Conservation (phyloP, 192 early-diverging fungal genomes). For the Podila minutissima region DNA sequence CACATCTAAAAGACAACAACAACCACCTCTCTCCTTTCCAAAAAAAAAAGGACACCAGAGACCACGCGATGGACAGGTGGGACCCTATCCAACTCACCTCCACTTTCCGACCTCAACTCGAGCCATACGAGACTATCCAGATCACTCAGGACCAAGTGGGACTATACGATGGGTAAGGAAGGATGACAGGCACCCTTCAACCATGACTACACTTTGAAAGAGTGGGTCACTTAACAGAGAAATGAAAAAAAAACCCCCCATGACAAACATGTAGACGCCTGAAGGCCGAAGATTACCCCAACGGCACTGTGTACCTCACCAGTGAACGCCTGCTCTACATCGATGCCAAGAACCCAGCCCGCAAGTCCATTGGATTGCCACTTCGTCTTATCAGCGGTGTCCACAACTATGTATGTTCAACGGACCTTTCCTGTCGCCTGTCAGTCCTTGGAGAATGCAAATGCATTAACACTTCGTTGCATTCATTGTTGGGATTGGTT, state of each 20-base stretch:
- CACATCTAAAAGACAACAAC: neutral
- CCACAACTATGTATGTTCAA: slow-evolving; percentile 57
- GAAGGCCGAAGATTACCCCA: slow-evolving; percentile 71
- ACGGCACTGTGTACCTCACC: slow-evolving; percentile 81
- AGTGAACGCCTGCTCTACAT: slow-evolving; percentile 84
- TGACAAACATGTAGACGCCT: slow-evolving; percentile 54
- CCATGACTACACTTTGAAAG: neutral
- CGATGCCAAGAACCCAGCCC: slow-evolving; percentile 64
- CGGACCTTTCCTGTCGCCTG: neutral
- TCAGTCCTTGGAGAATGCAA: too few species aligned
- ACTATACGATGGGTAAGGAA: slow-evolving; percentile 72
- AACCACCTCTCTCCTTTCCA: neutral
- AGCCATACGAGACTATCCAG: slow-evolving; percentile 61
- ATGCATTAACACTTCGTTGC: neutral
- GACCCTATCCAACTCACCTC: slow-evolving; percentile 55
- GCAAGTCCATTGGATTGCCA: slow-evolving; percentile 65
- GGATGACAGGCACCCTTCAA: neutral
- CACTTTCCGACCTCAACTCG: slow-evolving; percentile 63
- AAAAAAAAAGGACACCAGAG: neutral
- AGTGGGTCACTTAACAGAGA: too few species aligned
- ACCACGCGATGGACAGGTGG: slow-evolving; percentile 55
- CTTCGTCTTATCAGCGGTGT: slow-evolving; percentile 56
- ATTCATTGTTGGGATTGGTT: neutral
- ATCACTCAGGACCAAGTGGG: slow-evolving; percentile 72
- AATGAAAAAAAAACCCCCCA: too few species aligned